Evolutionary conservation across 2,329 filamentous ascomycete species (phyloP), one percentile per base, ranked within the genome.

Genomic region (Paecilomyces variotii): DNA sequence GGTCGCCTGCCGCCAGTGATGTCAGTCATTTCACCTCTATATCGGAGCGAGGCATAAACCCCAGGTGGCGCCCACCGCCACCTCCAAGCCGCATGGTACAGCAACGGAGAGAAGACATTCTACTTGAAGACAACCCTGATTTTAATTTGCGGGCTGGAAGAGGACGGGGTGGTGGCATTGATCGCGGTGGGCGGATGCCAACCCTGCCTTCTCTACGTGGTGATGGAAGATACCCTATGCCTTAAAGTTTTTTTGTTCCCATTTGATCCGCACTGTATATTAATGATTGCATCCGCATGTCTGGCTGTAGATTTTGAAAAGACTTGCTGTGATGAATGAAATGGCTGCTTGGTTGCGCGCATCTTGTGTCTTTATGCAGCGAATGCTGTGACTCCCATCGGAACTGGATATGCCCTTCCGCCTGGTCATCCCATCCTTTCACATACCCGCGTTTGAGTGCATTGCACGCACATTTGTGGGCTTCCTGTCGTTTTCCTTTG

Each of bases 1-100:
- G 89, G 66, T 93, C 87, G 67, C 91, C 89, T 32, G 84, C 87
- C 30, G 84, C 87, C 66, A 93, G 88, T 62, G 90, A 96, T 68
- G 83, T 85, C 26, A 93, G 87, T 53, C 89, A 88, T 65, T 97
- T 96, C 74, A 97, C 93, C 1, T 94, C 89, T 10, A 88, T 97
- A 53, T 93, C 88, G 0, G 91, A 97, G 74, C 84, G 93, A 34
- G 89, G 89, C 1, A 79, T 97, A 57, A 97, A 97, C 72, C 93
- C 92, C 5, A 86, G 87, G 60, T 97, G 93, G 92, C 84, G 78
- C 67, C 65, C 79, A 73, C 63, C 75, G 65, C 64, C 77, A 67
- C 68, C 76, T 57, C 76, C 75, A 24, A 73, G 76, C 39, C 76
- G 78, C 45, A 73, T 76, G 57, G 79, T 79, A 26, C 75, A 77